phyloP scores from a whole-genome alignment of 176 grass and related monocot genomes.

The Carex kokanica region DNA sequence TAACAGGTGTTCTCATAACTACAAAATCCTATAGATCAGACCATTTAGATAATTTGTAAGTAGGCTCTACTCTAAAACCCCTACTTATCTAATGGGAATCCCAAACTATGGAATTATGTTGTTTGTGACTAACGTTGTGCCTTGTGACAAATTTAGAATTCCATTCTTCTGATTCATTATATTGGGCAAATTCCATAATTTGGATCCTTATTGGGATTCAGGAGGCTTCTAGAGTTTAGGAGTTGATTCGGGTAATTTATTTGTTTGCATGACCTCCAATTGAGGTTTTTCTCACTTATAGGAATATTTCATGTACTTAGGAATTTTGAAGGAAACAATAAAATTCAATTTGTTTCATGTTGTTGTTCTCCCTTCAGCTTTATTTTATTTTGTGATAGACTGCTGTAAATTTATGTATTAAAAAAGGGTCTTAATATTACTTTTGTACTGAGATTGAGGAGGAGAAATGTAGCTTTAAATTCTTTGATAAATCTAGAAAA shows the following conservation, averaged over 20 bases:
- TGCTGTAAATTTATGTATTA: background rate
- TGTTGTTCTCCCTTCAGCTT: background rate
- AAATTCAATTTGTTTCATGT: conserved; percentile 18
- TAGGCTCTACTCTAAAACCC: background rate
- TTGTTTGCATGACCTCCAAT: background rate
- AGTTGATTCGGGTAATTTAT: background rate
- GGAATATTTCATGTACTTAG: conserved; percentile 6
- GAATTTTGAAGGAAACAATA: background rate
- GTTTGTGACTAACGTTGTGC: background rate
- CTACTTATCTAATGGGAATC: background rate
- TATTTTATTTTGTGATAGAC: background rate
- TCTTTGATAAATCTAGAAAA: background rate
- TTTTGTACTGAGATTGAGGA: background rate
- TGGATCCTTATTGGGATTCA: background rate
- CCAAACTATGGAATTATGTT: background rate
- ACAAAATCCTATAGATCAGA: background rate
- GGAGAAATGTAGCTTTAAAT: background rate
- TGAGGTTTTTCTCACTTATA: background rate
- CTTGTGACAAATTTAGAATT: background rate
- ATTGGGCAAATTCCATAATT: conserved; percentile 2
- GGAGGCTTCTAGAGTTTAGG: background rate
- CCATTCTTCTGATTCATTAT: background rate
- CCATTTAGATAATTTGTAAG: background rate
- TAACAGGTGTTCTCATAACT: background rate
- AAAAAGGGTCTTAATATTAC: background rate